Percentiles rank a stretch among this genome's conserved stretches.
Evolutionary conservation across 495 filamentous ascomycete genomes (phyloP).

Genomic region (Tuber borchii): DNA sequence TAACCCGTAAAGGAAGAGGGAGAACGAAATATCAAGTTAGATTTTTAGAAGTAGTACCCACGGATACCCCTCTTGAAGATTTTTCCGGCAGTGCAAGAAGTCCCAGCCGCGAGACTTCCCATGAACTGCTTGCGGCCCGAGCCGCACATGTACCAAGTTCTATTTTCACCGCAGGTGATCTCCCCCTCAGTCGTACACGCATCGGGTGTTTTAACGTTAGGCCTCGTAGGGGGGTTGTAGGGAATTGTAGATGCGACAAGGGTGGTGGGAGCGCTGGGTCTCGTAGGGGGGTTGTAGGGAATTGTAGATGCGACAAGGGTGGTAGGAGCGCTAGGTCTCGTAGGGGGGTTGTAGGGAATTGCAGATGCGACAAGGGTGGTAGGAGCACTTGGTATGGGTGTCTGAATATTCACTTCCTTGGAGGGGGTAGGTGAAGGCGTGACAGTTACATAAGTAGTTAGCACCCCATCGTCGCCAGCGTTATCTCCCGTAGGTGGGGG

Average conservation of each 20-base stretch:
- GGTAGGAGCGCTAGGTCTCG: background rate
- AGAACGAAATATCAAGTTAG: background rate
- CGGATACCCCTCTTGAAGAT: slow-evolving; percentile 5
- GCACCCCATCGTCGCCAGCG: background rate
- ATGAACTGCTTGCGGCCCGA: slow-evolving; percentile 13
- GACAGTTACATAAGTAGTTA: background rate
- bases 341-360: background rate
- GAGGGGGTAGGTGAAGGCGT: background rate
- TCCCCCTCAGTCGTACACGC: slow-evolving; percentile 7
- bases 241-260: background rate
- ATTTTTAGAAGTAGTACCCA: background rate
- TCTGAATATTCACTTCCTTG: background rate
- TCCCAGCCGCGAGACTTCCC: slow-evolving; percentile 10
- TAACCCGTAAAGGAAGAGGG: background rate
- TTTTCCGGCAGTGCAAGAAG: slow-evolving; percentile 8
- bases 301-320: background rate
- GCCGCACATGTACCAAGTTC: slow-evolving; percentile 25
- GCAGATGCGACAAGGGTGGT: background rate
- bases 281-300: background rate
- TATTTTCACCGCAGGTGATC: slow-evolving; percentile 7
- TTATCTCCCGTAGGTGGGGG: background rate
- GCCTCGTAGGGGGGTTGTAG: background rate
- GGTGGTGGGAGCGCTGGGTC: no score
- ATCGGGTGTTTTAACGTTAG: background rate
- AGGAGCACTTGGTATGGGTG: background rate